Evolutionary conservation across 75 land plant species (phyloP), one percentile per base, ranked within the genome.

Genomic region (Adiantum capillusveneris): DNA sequence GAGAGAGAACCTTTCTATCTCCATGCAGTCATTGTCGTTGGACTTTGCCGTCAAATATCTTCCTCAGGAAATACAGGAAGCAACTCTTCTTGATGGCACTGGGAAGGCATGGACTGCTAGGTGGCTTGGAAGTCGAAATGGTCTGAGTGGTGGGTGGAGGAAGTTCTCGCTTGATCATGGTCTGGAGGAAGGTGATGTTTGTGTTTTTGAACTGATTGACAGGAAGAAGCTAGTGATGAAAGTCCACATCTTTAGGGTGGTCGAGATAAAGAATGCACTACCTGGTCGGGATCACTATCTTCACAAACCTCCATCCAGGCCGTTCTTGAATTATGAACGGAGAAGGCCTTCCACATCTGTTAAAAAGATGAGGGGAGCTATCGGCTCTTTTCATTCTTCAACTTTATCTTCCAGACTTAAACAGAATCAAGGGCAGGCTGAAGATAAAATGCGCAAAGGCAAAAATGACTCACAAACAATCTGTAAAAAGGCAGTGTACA

Each of bases 71-170:
- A 48, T 44, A 6, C 27, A 25, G 44, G 62, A 45, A 43, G 62
- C 53, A 31, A 58, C 52, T 43, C 56, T 66, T 18, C 0, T 58
- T 17, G 69, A 66, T 34, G 16, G 50, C 12, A 14, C 60, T 28
- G 69, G 62, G 14, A 29, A 29, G 19, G 19, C 52, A 44, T 66
- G 69, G 69, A 11, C 30, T n/a, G 57, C 48, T 26, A 66, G 57
- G 26, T 66, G 69, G 69, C 60, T 66, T 48, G 69, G 58, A 27
- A 57, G 43, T 27, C 26, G 62, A 44, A 43, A 25, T 41, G 66
- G 71, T 22, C 37, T 69, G 25, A 69, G 72, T 62, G 72, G 68
- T 31, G 72, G 72, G 6, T 69, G 72, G 72, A 36, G 52, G 48
- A 63, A 60, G 42, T 69, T 69, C 52, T 54, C 72, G 0, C 26